Evolutionary conservation across 164 flowering plant genomes (phyloP).

Genomic region (Stephania yunnanensis): DNA sequence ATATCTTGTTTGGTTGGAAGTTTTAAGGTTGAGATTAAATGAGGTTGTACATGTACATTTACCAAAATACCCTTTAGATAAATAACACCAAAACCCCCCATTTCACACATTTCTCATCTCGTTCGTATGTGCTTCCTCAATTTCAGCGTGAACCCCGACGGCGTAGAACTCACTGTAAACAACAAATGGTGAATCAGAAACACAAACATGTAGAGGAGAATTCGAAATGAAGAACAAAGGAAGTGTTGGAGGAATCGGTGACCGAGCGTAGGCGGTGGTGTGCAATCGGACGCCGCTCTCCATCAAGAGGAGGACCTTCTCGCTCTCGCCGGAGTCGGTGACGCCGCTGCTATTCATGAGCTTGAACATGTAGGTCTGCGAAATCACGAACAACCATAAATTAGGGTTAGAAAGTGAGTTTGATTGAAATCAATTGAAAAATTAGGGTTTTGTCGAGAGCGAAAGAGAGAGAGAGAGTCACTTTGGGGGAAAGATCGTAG

Average conservation of each 20-base stretch:
- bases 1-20: no score
- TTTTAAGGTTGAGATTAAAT: no score
- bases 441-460: slow-evolving; percentile 15
- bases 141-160: slow-evolving; percentile 93
- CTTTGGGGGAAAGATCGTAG: slow-evolving; percentile 95
- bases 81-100: no score
- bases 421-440: not conserved
- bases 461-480: no score
- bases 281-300: slow-evolving; percentile 95
- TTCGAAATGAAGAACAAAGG: no score
- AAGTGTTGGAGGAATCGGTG: not conserved
- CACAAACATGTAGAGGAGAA: not conserved
- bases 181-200: not conserved
- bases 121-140: slow-evolving; percentile 90
- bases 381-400: not conserved
- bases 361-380: slow-evolving; percentile 90
- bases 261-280: slow-evolving; percentile 86
- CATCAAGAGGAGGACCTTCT: slow-evolving; percentile 85
- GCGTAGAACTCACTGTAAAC: slow-evolving; percentile 69
- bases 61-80: no score
- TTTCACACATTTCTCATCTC: slow-evolving; percentile 14
- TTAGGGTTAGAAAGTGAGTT: not conserved
- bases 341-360: slow-evolving; percentile 92
- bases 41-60: no score
- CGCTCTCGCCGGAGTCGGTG: slow-evolving; percentile 95